These are phyloP conservation scores for Macrolepiota albuminosa DNA, from an alignment of 768 basidiomycete species.

Conservation along the genomic window DNA sequence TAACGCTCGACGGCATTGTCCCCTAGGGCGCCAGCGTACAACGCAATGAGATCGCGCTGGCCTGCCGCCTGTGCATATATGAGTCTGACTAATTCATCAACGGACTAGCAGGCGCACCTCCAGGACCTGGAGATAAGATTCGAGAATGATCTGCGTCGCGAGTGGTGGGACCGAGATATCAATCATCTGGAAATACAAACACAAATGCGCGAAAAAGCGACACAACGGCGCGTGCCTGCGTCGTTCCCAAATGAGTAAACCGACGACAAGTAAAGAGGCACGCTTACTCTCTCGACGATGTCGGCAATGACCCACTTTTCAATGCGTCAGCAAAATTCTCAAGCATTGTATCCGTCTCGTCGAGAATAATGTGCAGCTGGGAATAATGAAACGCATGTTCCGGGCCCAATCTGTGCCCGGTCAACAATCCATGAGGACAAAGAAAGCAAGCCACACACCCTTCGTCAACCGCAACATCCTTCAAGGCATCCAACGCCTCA, in stretches of 20 bases:
- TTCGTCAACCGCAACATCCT: conserved; percentile 54
- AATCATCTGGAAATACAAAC: conserved; percentile 83
- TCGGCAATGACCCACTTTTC: conserved; percentile 43
- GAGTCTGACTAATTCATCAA: background rate
- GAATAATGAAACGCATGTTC: conserved; percentile 80
- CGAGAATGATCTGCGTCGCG: conserved; percentile 77
- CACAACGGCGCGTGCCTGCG: conserved; percentile 64
- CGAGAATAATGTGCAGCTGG: conserved; percentile 73
- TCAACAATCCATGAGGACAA: conserved; percentile 25
- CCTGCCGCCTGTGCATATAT: conserved; percentile 52
- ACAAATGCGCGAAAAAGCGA: conserved; percentile 92
- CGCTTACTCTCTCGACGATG: conserved; percentile 51
- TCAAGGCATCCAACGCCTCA: conserved; percentile 51
- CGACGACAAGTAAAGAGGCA: background rate
- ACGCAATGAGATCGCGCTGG: conserved; percentile 81
- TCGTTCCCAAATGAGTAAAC: background rate
- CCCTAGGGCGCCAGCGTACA: conserved; percentile 89
- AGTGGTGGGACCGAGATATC: conserved; percentile 67
- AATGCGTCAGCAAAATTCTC: conserved; percentile 62
- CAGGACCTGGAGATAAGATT: conserved; percentile 84
- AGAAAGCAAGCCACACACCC: conserved; percentile 36
- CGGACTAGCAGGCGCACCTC: conserved; percentile 50
- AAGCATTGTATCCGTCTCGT: conserved; percentile 63
- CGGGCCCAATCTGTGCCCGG: conserved; percentile 31
- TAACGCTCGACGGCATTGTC: conserved; percentile 92